Base-by-base conservation (phyloP, 2,329 filamentous ascomycete genomes). In the Mycosphaerella sp. region DNA sequence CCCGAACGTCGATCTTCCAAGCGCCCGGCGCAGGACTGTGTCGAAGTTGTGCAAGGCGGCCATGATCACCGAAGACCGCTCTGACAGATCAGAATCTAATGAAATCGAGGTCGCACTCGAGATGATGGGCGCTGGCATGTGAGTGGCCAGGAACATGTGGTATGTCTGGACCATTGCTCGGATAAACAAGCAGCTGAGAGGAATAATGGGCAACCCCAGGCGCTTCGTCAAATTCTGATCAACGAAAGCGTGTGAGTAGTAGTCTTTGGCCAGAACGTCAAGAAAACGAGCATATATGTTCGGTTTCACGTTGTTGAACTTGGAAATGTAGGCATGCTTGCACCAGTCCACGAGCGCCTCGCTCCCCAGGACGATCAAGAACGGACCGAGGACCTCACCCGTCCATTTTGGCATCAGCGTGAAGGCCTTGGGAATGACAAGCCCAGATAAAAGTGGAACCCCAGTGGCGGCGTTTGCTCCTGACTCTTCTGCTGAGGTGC, bases 321-420 rank as follows among this genome's bases (percentile, higher is more conserved):
- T 98, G 68, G 85, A 91, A 69, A 98, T 95, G 69, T 97, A 98
- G 21, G 89, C 89, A 68, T 98, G 95, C 71, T 98, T 98, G 70
- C 96, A 81, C 81, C 88, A 91, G 72, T 98, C 93, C 1, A 98
- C 93, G 7, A 95, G 74, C 85, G 96, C 96, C 73, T 98, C 93
- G 59, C 90, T 95, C 1, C 91, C 92, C 6, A 98, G 81, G 0
- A 98, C 95, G 6, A 98, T 84, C 10, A 98, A 74, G 63, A 98
- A 98, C 0, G 93, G 95, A 0, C 89, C 91, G 3, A 98, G 76
- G 0, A 98, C 87, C 68, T 96, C 91, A 8, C 88, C 89, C 0
- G 86, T 87, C 85, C 87, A 92, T 6, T 82, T 85, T 0, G 95
- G 93, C 45, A 98, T 76, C 4, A 95, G 81, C 0, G 87, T 95